Evolutionary conservation across 2,329 filamentous ascomycete genomes (phyloP).

Genomic region (Alternaria hordeiaustralica): DNA sequence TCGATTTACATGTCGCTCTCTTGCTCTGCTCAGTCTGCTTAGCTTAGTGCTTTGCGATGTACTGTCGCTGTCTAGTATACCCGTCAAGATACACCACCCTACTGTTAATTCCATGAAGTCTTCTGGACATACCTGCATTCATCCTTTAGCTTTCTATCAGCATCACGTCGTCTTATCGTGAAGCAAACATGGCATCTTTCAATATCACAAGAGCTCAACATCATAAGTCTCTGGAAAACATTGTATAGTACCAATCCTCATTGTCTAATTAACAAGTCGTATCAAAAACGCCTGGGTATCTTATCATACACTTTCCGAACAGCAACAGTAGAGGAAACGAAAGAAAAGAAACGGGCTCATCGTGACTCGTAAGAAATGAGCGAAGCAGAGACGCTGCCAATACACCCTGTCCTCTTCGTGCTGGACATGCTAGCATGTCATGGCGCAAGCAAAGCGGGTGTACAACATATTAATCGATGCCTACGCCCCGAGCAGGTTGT

Average conservation of each 20-base stretch:
- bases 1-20: not conserved
- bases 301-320: constrained; percentile 13
- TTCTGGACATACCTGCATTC: not conserved
- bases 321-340: not conserved
- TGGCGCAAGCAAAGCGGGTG: not conserved
- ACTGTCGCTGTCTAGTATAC: not conserved
- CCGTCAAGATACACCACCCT: not conserved
- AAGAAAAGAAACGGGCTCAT: not conserved
- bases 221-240: no score
- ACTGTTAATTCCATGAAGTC: not conserved
- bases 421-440: not conserved
- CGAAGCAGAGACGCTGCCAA: not conserved
- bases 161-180: not conserved
- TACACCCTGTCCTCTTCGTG: not conserved
- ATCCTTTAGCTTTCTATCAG: not conserved
- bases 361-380: not conserved
- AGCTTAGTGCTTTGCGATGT: not conserved
- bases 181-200: not conserved
- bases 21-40: not conserved
- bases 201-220: not conserved
- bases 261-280: not conserved
- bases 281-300: constrained; percentile 10
- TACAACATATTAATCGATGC: not conserved
- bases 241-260: not conserved
- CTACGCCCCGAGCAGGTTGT: not conserved